Percentiles rank a stretch among this genome's conserved stretches.
phyloP scores from a whole-genome alignment of 1,139 yeast genomes.

The Hemisphaericaspora lyxosophila region DNA sequence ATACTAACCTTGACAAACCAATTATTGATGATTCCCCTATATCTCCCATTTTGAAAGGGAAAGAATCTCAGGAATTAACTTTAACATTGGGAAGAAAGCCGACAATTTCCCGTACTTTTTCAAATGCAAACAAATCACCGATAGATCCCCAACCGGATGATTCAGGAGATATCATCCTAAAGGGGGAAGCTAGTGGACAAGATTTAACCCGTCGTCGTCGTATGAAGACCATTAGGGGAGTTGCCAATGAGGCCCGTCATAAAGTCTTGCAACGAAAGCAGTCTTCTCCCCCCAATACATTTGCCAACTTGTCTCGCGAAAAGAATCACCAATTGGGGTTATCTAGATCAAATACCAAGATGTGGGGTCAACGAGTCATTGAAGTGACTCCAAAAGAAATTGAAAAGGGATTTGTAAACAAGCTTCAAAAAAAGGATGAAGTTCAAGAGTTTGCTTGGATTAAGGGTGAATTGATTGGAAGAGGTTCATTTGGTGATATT shows the following conservation, averaged over 20 bases:
- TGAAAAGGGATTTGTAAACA: constrained; percentile 57
- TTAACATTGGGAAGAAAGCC: constrained; percentile 24
- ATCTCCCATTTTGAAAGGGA: constrained; percentile 39
- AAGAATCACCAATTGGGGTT: constrained; percentile 27
- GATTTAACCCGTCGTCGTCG: constrained; percentile 23
- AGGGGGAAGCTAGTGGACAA: constrained; percentile 11
- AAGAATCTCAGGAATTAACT: too few relatives aligned
- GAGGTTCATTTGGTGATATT: constrained; percentile 97
- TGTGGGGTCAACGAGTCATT: constrained; percentile 95
- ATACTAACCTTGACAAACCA: constrained; percentile 89
- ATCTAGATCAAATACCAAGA: constrained; percentile 80
- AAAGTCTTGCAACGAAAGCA: constrained; percentile 46
- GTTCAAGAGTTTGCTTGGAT: constrained; percentile 94
- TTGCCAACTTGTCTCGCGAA: constrained; percentile 11
- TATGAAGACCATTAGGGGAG: constrained; percentile 87
- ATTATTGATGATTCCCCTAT: constrained; percentile 78
- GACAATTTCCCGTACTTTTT: constrained; percentile 47
- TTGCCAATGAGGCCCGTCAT: constrained; percentile 81
- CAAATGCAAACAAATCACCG: constrained; percentile 49
- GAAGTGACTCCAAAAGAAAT: constrained; percentile 82
- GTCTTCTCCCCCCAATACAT: constrained; percentile 13
- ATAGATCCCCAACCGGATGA: constrained; percentile 19
- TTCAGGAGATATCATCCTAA: constrained; percentile 34
- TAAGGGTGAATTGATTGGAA: constrained; percentile 93
- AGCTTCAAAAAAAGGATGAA: constrained; percentile 53